Evolutionary conservation across 2,329 filamentous ascomycete species (phyloP).

Genomic region (Metarhizium humberi): DNA sequence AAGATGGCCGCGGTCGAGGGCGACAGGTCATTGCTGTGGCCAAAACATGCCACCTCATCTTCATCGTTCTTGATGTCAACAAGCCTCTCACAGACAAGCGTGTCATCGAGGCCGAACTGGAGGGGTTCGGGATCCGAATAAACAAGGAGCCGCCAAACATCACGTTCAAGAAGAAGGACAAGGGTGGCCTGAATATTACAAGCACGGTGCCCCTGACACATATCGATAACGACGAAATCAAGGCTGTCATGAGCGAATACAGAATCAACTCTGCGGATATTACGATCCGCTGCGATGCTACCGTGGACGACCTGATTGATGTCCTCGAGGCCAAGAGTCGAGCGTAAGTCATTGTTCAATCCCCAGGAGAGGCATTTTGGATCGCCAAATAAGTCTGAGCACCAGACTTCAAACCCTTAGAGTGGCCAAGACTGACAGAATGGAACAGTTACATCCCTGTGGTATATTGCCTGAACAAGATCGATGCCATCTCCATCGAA

Average conservation of each 20-base stretch:
- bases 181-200: conserved; percentile 93
- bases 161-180: conserved; percentile 99
- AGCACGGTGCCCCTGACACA: conserved; percentile 85
- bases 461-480: conserved; percentile 98
- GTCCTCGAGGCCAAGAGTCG: conserved; percentile 88
- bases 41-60: conserved; percentile 97
- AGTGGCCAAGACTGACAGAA: background rate
- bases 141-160: conserved; percentile 98
- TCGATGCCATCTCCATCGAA: conserved; percentile 95
- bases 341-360: conserved; percentile 20
- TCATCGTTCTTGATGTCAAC: conserved; percentile 97
- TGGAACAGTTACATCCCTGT: conserved; percentile 82
- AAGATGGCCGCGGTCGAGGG: conserved; percentile 95
- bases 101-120: conserved; percentile 87
- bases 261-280: conserved; percentile 95
- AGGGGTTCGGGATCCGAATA: conserved; percentile 95
- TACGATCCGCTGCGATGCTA: conserved; percentile 94
- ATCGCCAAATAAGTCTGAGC: background rate
- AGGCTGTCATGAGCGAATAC: conserved; percentile 95
- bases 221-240: conserved; percentile 94
- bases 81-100: conserved; percentile 96
- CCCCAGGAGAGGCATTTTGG: background rate
- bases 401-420: background rate
- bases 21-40: conserved; percentile 97
- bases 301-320: conserved; percentile 94